Base-by-base conservation (phyloP, 2,329 filamentous ascomycete species). In the Pseudocercospora fijiensis region DNA sequence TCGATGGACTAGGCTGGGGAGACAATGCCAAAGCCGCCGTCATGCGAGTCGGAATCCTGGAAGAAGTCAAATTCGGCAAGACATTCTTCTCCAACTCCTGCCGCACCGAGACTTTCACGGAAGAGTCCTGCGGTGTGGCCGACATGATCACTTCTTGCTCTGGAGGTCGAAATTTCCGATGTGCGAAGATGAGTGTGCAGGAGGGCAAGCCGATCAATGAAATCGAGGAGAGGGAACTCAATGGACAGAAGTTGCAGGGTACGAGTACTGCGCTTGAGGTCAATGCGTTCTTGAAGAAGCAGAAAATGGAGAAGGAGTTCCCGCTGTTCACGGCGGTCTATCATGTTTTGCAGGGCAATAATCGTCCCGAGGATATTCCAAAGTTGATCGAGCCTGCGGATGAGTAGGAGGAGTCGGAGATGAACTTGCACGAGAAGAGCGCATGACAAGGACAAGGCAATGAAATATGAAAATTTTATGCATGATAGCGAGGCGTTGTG, bases 11-110 rank as follows among this genome's bases (percentile, higher is more conserved):
- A 66, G 94, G 94, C 69, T 99, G 95, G 94, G 95, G 95, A 74
- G 93, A 98, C 82, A 99, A 98, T 72, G 94, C 94, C 69, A 98
- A 99, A 82, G 92, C 95, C n/a, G 95, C 95, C 52, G 89, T 99
- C 65, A 98, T 99, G 92, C 90, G 95, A 47, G 90, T 98, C 20
- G 95, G 95, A 7, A 86, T 99, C 52, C 84, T 97, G 71, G 95
- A 99, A 80, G 96, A 97, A 89, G 92, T 98, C 73, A 90, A 90
- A 75, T 99, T 99, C 71, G 94, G 94, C 69, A 92, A 93, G 77
- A 87, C 90, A 72, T 99, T 98, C 82, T 99, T 98, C 76, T 86
- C 87, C 18, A 85, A 93, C 72, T 91, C 90, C 0, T 89, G 95
- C 26, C 85, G 90, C 68, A 86, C 90, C 9, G 86, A 85, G 62